Conservation (phyloP, 176 grass and related monocot species). For the Oryza coarctata region DNA sequence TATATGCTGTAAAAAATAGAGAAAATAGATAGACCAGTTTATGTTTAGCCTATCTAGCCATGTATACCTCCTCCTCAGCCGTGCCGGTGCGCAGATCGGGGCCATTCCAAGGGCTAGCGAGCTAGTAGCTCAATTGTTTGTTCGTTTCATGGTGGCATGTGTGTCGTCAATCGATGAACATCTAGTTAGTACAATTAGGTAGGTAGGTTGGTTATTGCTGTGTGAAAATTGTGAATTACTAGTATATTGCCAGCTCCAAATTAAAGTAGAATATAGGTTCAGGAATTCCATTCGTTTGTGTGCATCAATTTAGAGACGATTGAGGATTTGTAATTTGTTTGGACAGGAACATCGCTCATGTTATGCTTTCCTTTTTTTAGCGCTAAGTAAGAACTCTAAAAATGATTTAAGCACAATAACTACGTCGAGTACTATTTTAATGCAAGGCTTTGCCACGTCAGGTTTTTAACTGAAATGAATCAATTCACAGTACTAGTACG, state of each 20-base stretch:
- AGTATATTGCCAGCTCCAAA: background rate
- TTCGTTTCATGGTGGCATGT: background rate
- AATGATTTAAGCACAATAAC: no score
- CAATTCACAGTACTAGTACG: no score
- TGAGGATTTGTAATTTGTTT: background rate
- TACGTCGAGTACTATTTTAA: no score
- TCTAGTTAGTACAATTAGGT: background rate
- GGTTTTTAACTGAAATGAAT: background rate
- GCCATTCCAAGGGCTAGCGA: slow-evolving; percentile 12
- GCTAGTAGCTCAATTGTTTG: background rate
- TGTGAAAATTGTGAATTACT: background rate
- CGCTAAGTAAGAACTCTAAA: no score
- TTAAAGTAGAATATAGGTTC: background rate
- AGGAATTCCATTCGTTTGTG: background rate
- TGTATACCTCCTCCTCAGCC: no score
- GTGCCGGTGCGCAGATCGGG: background rate
- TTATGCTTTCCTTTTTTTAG: background rate
- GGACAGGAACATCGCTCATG: background rate
- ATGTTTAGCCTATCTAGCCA: no score
- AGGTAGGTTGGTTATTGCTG: background rate
- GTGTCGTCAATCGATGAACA: background rate
- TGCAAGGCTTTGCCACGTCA: no score
- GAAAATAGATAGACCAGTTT: no score
- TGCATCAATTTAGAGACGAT: background rate
- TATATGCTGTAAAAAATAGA: no score